A percentile compares a stretch with the other conserved stretches of the same genome.
Conservation (phyloP, 2,329 filamentous ascomycete genomes). For the Fusarium pseudonygamai region DNA sequence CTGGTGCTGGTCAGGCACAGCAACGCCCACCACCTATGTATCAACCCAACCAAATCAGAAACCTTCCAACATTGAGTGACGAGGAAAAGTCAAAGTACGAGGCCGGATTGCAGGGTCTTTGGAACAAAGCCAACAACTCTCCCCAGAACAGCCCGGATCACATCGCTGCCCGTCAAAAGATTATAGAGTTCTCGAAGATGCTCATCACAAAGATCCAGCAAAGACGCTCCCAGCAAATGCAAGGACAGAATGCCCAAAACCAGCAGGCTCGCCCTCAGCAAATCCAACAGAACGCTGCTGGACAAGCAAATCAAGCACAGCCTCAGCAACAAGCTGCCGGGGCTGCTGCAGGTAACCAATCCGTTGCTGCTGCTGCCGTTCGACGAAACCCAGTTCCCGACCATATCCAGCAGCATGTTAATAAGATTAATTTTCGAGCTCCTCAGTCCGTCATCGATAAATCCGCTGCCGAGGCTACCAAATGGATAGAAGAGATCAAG, state of each 20-base stretch:
- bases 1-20: conserved; percentile 35
- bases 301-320: conserved; percentile 37
- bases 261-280: conserved; percentile 39
- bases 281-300: conserved; percentile 31
- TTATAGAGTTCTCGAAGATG: conserved; percentile 68
- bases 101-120: conserved; percentile 62
- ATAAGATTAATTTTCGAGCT: conserved; percentile 57
- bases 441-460: conserved; percentile 55
- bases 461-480: conserved; percentile 54
- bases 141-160: conserved; percentile 60
- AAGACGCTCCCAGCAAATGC: conserved; percentile 49
- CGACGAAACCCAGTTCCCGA: conserved; percentile 52
- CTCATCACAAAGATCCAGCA: conserved; percentile 62
- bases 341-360: conserved; percentile 14
- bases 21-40: conserved; percentile 54
- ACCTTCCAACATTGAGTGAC: conserved; percentile 59
- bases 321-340: conserved; percentile 23
- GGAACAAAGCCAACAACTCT: conserved; percentile 60
- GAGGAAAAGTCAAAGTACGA: conserved; percentile 70
- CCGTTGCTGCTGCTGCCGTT: conserved; percentile 30
- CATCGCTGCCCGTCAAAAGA: conserved; percentile 63
- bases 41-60: conserved; percentile 62
- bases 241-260: conserved; percentile 38
- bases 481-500: conserved; percentile 61
- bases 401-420: conserved; percentile 58